Base-by-base conservation (phyloP, 2,329 filamentous ascomycete species). In the Fusarium domesticum region DNA sequence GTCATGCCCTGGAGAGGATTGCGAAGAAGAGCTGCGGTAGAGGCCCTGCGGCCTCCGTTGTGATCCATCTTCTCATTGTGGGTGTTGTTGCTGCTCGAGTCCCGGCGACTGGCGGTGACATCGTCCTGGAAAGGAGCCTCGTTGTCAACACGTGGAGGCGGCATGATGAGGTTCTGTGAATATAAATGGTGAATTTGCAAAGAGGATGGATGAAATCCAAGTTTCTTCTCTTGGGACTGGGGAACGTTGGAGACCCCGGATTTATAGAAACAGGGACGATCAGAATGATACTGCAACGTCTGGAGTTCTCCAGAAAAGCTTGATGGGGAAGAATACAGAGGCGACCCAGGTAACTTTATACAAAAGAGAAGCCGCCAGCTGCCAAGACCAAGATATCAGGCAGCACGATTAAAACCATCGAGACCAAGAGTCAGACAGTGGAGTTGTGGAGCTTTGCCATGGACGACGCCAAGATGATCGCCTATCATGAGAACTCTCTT, bases 1-100 rank as follows among this genome's bases (percentile, higher is more conserved):
- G 51, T 64, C 53, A 66, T 45, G 0, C 64, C 62, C 2, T 45
- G 43, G 2, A 68, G 45, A 0, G 65, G 65, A 28, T 68, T 67
- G 12, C 58, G 56, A 0, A 65, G 47, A 0, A 64, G 55, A 8
- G 64, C 54, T 0, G 62, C 58, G 1, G 60, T 58, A 0, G 61
- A 60, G 4, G 44, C 50, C 2, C 43, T 36, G 11, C 43, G 48
- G 23, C 23, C 14, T 18, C 50, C 48, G 0, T 35, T 45, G 1
- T 25, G 33, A 12, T 47, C 42, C 2, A 41, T 37, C 6, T 50
- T 49, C n/a, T 61, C 54, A 8, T 57, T 51, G 6, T 50, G 47
- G 8, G 51, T 52, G 1, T 47, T 51, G 42, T 60, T 60, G 35
- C 48, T 55, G 32, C 51, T 50, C 5, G 57, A 54, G 38, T 48